Base-by-base conservation (phyloP, 2,329 filamentous ascomycete genomes). In the Phialophora expanda region DNA sequence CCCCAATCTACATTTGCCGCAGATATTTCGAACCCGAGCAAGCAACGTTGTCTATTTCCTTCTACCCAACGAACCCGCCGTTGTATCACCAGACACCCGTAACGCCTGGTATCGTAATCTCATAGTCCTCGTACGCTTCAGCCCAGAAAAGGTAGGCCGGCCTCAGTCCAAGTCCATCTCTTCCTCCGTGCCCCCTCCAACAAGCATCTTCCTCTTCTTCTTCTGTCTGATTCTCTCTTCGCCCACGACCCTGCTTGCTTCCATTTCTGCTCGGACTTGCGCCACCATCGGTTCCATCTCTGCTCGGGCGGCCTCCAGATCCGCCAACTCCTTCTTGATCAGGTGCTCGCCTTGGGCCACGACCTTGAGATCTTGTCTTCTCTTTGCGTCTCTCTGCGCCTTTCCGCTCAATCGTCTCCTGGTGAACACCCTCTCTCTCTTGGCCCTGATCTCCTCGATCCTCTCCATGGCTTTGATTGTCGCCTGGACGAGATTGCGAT, bases 391-490 rank as follows among this genome's bases (percentile, higher is more conserved):
- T 81, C 90, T 89, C 61, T 77, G 77, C 56, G 77, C 65, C 82
- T 96, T 96, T 78, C 93, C 93, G 60, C 89, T 89, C 91, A 98
- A 93, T 77, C 95, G 89, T 77, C 90, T 89, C 87, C 92, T 93
- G 85, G 97, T 97, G 82, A 97, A 97, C 71, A 90, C 90, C 73
- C 92, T 87, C 85, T 98, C 94, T 76, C 95, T 87, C 76, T 89
- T 87, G 65, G 87, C 80, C 62, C 93, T 85, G 80, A 98, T 94
- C 84, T 97, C 93, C 74, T 87, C 84, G 74, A 98, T 89, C 70
- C 94, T 87, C 80, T 92, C 86, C 93, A 99, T 99, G 72, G 93
- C 94, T 77, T 90, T 88, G 79, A 98, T 85, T 17, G 95, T 98
- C 75, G 90, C 92, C 73, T 87, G 85, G 70, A 97, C 88, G 70